Base-by-base conservation (phyloP, 83 land plant genomes). In the Picea abies region DNA sequence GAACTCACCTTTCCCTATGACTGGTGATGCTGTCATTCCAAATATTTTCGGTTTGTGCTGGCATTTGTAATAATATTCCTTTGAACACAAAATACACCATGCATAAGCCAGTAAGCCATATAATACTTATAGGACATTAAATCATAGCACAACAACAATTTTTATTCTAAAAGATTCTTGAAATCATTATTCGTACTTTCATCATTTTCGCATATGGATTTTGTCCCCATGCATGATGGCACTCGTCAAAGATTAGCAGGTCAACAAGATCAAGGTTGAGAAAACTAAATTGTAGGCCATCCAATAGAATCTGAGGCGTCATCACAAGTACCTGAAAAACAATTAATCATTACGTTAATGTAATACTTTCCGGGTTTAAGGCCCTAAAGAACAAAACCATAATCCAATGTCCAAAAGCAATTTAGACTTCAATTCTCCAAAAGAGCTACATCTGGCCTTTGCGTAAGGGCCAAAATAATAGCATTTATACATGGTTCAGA, bases 11-110 rank as follows among this genome's bases (percentile, higher is more conserved):
- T 93, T 97, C 52, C 90, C 73, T 60, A 82, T 89, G 15, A 94
- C 91, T 25, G 99, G 98, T 47, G 98, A 97, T 66, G 99, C 98
- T 4, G 99, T 97, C 94, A 96, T 91, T 70, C 99, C 99, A 89
- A 97, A 96, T 37, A 97, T 83, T 84, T 86, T 89, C 22, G 99
- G 99, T 81, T 86, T 91, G n/a, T 65, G 69, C 11, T 23, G 7
- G 78, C 85, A 83, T 68, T 52, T 83, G 79, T 89, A 90, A 77
- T 91, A 93, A 85, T 89, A 91, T 70, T 90, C 93, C 96, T 93
- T 52, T 78, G 63, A 78, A 29, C 49, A 80, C 35, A 5, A 11
- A 52, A 47, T 15, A 76, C 56, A 56, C 5, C 6, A 23, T 23
- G 5, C 1, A n/a, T 76, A n/a, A 52, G 61, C n/a, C 23, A 56